Percentiles rank a stretch among this genome's conserved stretches.
phyloP scores from a whole-genome alignment of 257 asterid genomes.

The Gentiana dahurica region DNA sequence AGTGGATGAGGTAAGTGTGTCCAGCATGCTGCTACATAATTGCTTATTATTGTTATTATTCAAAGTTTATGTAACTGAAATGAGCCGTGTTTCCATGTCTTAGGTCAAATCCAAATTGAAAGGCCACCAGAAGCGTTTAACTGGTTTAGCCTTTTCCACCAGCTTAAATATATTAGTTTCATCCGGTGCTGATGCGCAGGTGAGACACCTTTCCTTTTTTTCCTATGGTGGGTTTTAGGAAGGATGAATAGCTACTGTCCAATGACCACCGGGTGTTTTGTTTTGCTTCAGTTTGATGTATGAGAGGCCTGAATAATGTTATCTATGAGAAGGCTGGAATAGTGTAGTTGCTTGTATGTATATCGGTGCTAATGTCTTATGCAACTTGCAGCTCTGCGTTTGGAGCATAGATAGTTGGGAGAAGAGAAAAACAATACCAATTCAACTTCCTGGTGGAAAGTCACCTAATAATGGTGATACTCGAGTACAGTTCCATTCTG shows the following conservation, averaged over 20 bases:
- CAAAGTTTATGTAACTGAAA: no score
- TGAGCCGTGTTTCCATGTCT: not conserved
- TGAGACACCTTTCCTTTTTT: conserved; percentile 12
- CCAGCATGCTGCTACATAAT: not conserved
- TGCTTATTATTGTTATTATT: not conserved
- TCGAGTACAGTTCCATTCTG: conserved; percentile 81
- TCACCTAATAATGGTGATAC: conserved; percentile 88
- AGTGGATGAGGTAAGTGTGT: conserved; percentile 68
- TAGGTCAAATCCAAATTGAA: conserved; percentile 78
- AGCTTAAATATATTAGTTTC: conserved; percentile 79
- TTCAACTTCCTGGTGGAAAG: conserved; percentile 87
- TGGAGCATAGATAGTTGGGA: conserved; percentile 99
- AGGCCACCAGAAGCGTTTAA: conserved; percentile 86
- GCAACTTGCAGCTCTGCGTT: conserved; percentile 50
- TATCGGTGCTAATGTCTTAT: not conserved
- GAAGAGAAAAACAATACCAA: conserved; percentile 62
- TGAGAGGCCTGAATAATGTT: no score
- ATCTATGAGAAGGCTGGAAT: no score
- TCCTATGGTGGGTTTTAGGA: no score
- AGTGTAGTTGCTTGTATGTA: not conserved
- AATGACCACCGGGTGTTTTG: no score
- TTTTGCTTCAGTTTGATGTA: not conserved
- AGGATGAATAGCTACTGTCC: no score
- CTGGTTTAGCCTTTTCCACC: conserved; percentile 88
- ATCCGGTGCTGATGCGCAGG: conserved; percentile 98